These are phyloP conservation scores for Cinnamomum chago DNA, from an alignment of 164 flowering plant species.

Conservation along the genomic window DNA sequence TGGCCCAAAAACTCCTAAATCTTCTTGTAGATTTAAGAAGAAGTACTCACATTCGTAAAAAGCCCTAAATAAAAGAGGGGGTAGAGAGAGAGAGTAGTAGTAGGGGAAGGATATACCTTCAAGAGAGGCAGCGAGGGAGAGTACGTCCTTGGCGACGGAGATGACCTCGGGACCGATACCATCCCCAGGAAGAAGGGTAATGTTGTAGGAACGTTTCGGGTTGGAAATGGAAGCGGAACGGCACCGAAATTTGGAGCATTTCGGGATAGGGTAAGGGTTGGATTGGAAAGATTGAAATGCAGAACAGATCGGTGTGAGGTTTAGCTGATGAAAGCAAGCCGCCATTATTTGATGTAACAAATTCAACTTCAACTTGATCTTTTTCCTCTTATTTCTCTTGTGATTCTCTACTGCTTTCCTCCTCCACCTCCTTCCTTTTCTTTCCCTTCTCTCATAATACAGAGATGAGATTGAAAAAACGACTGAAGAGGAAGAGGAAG, in stretches of 20 bases:
- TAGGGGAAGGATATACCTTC: slow-evolving; percentile 38
- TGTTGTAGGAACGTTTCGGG: slow-evolving; percentile 40
- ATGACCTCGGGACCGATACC: slow-evolving; percentile 97
- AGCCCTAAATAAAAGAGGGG: neutral
- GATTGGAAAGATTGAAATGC: neutral
- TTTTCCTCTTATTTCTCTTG: no score
- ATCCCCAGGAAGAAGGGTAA: slow-evolving; percentile 93
- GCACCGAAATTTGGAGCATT: slow-evolving; percentile 35
- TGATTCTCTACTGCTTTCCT: no score
- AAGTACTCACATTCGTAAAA: neutral
- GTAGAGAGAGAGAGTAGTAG: neutral
- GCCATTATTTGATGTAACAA: slow-evolving; percentile 17
- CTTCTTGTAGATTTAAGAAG: no score
- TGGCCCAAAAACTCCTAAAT: no score
- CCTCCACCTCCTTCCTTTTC: no score
- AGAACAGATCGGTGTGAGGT: slow-evolving; percentile 15
- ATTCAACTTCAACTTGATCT: no score
- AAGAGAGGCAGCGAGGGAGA: slow-evolving; percentile 51
- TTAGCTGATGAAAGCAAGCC: slow-evolving; percentile 35
- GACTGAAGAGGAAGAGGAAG: no score
- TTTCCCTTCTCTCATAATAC: no score
- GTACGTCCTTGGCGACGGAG: slow-evolving; percentile 77
- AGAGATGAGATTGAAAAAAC: no score
- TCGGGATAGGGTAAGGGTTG: slow-evolving; percentile 11
- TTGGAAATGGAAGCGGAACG: slow-evolving; percentile 29